Percentiles rank a stretch among this genome's conserved stretches.
Evolutionary conservation across 768 basidiomycete genomes (phyloP).

Genomic region (Xanthoconium stramineum): DNA sequence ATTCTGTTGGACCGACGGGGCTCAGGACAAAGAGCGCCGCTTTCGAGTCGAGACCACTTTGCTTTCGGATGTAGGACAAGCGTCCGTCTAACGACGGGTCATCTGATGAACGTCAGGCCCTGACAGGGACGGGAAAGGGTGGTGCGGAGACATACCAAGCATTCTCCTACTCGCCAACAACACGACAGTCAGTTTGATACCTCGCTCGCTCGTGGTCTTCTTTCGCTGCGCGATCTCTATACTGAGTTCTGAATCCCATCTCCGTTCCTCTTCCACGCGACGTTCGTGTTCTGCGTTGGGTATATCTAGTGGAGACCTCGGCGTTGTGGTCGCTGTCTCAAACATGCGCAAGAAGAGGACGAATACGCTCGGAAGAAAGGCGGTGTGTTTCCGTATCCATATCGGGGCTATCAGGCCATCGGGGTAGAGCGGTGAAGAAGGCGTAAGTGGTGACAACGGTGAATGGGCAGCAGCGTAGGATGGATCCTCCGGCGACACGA

Average conservation of each 20-base stretch:
- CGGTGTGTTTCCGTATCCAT: constrained; percentile 95
- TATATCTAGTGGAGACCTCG: constrained; percentile 53
- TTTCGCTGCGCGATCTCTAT: constrained; percentile 78
- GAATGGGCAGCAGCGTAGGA: constrained; percentile 67
- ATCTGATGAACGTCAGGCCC: constrained; percentile 44
- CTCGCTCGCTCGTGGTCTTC: constrained; percentile 75
- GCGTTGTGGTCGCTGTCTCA: constrained; percentile 51
- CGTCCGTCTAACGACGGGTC: constrained; percentile 81
- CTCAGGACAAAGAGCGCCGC: constrained; percentile 94
- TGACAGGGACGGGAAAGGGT: neutral
- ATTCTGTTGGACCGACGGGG: constrained; percentile 82
- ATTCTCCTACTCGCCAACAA: constrained; percentile 84
- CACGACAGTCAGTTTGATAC: constrained; percentile 93
- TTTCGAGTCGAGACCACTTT: constrained; percentile 85
- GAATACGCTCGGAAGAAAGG: constrained; percentile 89
- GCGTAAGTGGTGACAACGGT: constrained; percentile 88
- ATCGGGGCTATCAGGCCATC: constrained; percentile 97
- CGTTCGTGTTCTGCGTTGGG: constrained; percentile 53
- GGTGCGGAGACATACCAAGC: constrained; percentile 57
- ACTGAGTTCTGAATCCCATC: constrained; percentile 72
- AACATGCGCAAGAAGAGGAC: constrained; percentile 85
- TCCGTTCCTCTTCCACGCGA: constrained; percentile 64
- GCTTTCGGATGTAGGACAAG: constrained; percentile 81
- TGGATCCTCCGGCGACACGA: constrained; percentile 55
- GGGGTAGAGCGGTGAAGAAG: constrained; percentile 85